phyloP scores from a whole-genome alignment of 2,329 filamentous ascomycete species.

The Fusarium concolor region DNA sequence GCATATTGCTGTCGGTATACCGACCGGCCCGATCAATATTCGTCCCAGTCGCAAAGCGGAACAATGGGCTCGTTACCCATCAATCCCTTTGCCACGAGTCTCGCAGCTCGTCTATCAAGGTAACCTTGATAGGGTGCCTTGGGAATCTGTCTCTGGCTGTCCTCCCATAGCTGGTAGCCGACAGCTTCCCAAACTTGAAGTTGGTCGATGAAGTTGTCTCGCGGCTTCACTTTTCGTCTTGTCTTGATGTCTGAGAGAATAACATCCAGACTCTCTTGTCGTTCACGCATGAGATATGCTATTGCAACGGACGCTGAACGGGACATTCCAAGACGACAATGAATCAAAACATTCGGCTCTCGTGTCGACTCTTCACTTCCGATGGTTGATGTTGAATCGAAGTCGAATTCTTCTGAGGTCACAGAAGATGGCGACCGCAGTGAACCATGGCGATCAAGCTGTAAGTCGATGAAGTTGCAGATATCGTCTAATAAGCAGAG shows the following conservation, averaged over 20 bases:
- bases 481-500: constrained; percentile 38
- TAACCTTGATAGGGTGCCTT: constrained; percentile 45
- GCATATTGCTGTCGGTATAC: constrained; percentile 4
- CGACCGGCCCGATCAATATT: constrained; percentile 8
- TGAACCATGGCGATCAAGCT: constrained; percentile 11
- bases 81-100: constrained; percentile 36
- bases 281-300: constrained; percentile 50
- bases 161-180: constrained; percentile 48
- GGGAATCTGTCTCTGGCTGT: constrained; percentile 40
- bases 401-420: constrained; percentile 2
- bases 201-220: constrained; percentile 48
- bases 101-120: constrained; percentile 31
- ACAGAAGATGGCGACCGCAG: constrained; percentile 1
- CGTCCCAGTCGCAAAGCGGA: constrained; percentile 11
- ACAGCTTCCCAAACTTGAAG: constrained; percentile 50
- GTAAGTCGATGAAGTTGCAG: constrained; percentile 45
- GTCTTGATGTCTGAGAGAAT: constrained; percentile 37
- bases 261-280: constrained; percentile 24
- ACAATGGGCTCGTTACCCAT: constrained; percentile 40
- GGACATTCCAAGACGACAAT: constrained; percentile 51
- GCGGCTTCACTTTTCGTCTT: constrained; percentile 45
- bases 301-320: constrained; percentile 48
- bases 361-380: constrained; percentile 8
- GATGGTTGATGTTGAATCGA: constrained; percentile 10
- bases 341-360: constrained; percentile 45